Conservation (phyloP, 208 protist genomes). For the Phytomonas sp. region DNA sequence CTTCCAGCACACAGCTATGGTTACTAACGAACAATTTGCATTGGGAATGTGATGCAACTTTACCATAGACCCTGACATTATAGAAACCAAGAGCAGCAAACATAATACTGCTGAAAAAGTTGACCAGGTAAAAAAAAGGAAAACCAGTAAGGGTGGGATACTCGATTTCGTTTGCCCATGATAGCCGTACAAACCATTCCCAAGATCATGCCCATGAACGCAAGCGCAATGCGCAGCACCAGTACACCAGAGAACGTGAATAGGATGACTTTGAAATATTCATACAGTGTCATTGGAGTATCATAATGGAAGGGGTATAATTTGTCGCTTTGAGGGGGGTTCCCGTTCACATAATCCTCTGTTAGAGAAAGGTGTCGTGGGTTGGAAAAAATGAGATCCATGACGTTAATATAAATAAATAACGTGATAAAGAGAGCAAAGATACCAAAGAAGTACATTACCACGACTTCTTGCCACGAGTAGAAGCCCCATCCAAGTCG, state of each 20-base stretch:
- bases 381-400: constrained; percentile 18
- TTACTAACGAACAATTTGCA: constrained; percentile 73
- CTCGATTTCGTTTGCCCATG: constrained; percentile 23
- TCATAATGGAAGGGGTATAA: constrained; percentile 63
- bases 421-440: constrained; percentile 9
- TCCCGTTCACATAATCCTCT: constrained; percentile 50
- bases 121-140: constrained; percentile 24
- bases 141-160: constrained; percentile 41
- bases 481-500: not conserved
- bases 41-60: constrained; percentile 29
- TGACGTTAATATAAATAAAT: constrained; percentile 35
- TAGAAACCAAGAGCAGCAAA: constrained; percentile 48
- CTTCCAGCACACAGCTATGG: constrained; percentile 77
- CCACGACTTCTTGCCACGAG: not conserved
- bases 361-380: constrained; percentile 43
- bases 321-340: constrained; percentile 39
- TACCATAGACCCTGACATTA: constrained; percentile 51
- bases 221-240: constrained; percentile 34
- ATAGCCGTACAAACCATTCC: constrained; percentile 31
- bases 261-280: constrained; percentile 53
- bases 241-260: constrained; percentile 60
- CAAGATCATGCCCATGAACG: constrained; percentile 27
- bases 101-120: constrained; percentile 21
- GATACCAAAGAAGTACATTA: not conserved
- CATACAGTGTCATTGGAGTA: constrained; percentile 63